Evolutionary conservation across 1,284 basidiomycete genomes (phyloP).

Genomic region (Microbotryum silenes-acaulis): DNA sequence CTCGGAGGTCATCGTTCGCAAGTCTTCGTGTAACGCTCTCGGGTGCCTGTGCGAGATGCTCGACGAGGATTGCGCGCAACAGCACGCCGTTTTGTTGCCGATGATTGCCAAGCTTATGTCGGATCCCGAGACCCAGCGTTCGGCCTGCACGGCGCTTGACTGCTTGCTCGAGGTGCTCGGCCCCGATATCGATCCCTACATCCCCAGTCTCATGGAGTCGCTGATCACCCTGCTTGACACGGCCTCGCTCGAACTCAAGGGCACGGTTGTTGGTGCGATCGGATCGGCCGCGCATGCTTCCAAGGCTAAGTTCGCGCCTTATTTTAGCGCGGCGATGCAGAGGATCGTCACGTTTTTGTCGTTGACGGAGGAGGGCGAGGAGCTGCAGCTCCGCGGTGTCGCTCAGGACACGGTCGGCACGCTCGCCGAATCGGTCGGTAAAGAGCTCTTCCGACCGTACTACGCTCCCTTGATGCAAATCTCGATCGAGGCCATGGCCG

Average conservation of each 20-base stretch:
- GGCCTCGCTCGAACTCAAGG: conserved; percentile 78
- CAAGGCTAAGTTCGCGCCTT: conserved; percentile 82
- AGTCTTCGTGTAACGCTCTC: conserved; percentile 89
- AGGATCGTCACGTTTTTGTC: conserved; percentile 79
- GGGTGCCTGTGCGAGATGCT: conserved; percentile 98
- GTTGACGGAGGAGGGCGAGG: conserved; percentile 78
- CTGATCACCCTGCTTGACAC: conserved; percentile 80
- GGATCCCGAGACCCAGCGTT: conserved; percentile 76
- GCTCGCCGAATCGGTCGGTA: conserved; percentile 93
- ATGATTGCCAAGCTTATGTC: conserved; percentile 84
- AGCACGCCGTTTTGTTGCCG: conserved; percentile 82
- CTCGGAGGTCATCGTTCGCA: conserved; percentile 73
- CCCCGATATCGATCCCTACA: conserved; percentile 76
- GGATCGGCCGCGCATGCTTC: conserved; percentile 98
- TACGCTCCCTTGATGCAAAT: conserved; percentile 93
- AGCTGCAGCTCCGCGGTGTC: conserved; percentile 84
- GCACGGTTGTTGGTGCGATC: conserved; percentile 95
- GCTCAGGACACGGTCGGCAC: conserved; percentile 98
- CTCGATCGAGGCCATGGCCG: conserved; percentile 81
- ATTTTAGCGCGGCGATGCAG: conserved; percentile 89
- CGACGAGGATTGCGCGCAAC: conserved; percentile 81
- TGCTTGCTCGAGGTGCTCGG: conserved; percentile 92
- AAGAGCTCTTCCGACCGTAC: conserved; percentile 89
- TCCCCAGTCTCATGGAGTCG: conserved; percentile 91
- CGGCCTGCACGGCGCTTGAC: conserved; percentile 93